phyloP scores from a whole-genome alignment of 768 basidiomycete species.

The Xerocomellus chrysenteron region DNA sequence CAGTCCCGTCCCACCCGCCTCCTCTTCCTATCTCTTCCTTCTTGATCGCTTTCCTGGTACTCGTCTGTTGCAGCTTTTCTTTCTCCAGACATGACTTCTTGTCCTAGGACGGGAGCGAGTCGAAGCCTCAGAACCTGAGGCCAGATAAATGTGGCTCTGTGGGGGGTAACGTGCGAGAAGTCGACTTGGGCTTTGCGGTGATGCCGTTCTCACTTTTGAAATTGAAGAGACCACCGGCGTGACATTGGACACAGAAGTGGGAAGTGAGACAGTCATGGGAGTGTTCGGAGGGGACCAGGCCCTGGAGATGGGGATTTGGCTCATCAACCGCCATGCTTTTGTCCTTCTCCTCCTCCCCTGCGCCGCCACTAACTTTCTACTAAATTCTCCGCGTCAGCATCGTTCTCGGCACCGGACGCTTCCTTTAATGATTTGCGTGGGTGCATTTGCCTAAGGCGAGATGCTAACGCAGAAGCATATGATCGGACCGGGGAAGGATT shows the following conservation, averaged over 20 bases:
- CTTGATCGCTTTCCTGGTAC: slow-evolving; percentile 10
- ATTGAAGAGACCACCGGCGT: background rate
- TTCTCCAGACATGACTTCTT: slow-evolving; percentile 18
- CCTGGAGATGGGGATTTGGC: slow-evolving; percentile 1
- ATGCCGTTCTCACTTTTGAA: too few species aligned
- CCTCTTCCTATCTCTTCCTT: slow-evolving; percentile 28
- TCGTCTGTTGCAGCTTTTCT: slow-evolving; percentile 8
- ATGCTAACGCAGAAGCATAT: slow-evolving; percentile 5
- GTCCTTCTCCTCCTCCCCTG: slow-evolving; percentile 1
- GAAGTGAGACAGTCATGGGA: background rate
- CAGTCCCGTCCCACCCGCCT: slow-evolving; percentile 23
- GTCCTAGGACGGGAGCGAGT: slow-evolving; percentile 16
- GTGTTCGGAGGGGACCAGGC: slow-evolving; percentile 3
- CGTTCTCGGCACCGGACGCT: slow-evolving; percentile 20
- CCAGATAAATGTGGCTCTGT: slow-evolving; percentile 13
- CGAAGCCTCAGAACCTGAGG: slow-evolving; percentile 27
- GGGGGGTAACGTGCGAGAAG: slow-evolving; percentile 19
- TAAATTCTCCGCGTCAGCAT: slow-evolving; percentile 10
- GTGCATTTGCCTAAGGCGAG: slow-evolving; percentile 21
- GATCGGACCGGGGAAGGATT: slow-evolving; percentile 25
- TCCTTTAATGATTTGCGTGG: slow-evolving; percentile 23
- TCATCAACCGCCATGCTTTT: slow-evolving; percentile 10
- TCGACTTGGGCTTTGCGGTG: slow-evolving; percentile 10
- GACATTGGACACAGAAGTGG: background rate
- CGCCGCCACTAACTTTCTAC: background rate